Conservation (phyloP, 2,329 filamentous ascomycete species). For the Aspergillus neoniger region DNA sequence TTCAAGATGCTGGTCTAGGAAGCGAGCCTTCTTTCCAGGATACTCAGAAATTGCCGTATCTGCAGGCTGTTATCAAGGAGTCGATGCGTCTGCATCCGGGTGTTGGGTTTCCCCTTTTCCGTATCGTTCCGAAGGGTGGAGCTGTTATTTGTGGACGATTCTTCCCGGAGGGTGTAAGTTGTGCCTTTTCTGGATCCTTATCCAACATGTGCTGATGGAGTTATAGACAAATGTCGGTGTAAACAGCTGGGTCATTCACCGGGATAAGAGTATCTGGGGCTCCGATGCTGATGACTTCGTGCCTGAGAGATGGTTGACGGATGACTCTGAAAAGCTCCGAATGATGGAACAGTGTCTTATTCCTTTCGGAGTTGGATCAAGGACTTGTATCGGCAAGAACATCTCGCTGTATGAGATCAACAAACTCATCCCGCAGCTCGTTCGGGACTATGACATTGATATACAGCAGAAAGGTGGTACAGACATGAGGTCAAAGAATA, state of each 20-base stretch:
- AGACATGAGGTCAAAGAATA: not conserved
- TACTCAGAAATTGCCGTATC: constrained; percentile 33
- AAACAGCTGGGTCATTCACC: constrained; percentile 49
- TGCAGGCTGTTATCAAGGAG: constrained; percentile 41
- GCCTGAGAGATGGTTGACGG: constrained; percentile 51
- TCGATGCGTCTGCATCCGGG: constrained; percentile 41
- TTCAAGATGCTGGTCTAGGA: constrained; percentile 55
- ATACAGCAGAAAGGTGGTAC: not conserved
- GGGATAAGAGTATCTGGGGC: constrained; percentile 41
- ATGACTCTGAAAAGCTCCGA: constrained; percentile 24
- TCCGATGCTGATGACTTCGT: constrained; percentile 43
- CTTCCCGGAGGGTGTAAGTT: constrained; percentile 34
- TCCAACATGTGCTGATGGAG: not conserved
- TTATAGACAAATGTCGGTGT: constrained; percentile 43
- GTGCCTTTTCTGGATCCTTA: not conserved
- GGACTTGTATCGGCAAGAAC: constrained; percentile 37
- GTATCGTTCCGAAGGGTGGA: constrained; percentile 35
- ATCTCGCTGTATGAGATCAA: constrained; percentile 38
- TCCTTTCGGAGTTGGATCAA: constrained; percentile 33
- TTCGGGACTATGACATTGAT: not conserved
- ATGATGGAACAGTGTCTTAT: constrained; percentile 36
- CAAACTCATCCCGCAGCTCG: constrained; percentile 34
- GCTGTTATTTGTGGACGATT: constrained; percentile 31
- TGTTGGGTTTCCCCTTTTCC: constrained; percentile 37
- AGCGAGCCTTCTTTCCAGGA: constrained; percentile 13